A percentile compares a stretch with the other conserved stretches of the same genome.
phyloP scores from a whole-genome alignment of 202 grass and related monocot genomes.

The Schoenoplectus tabernaemontani region DNA sequence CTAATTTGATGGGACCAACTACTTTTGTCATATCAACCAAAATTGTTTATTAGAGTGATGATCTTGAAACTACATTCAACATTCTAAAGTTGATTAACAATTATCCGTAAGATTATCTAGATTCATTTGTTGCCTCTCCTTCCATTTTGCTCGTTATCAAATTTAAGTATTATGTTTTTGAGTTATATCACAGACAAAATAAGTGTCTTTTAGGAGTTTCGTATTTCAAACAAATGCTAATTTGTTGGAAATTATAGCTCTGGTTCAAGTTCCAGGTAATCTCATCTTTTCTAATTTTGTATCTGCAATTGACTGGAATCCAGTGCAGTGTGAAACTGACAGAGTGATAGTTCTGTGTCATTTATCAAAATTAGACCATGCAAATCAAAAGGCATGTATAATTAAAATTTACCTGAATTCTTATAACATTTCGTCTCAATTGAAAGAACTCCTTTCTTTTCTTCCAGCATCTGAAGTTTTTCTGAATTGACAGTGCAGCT shows the following conservation, averaged over 20 bases:
- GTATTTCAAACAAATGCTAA: background rate
- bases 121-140: background rate
- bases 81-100: background rate
- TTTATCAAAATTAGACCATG: background rate
- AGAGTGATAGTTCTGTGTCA: background rate
- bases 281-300: background rate
- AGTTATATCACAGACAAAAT: background rate
- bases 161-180: background rate
- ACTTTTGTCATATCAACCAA: background rate
- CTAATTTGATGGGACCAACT: background rate
- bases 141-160: background rate
- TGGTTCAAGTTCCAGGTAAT: background rate
- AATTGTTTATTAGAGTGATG: background rate
- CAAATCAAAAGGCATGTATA: slow-evolving; percentile 9
- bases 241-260: background rate
- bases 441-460: slow-evolving; percentile 50
- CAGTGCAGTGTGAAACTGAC: background rate
- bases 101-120: background rate
- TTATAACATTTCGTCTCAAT: slow-evolving; percentile 44
- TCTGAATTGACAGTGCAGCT: slow-evolving; percentile 89
- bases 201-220: background rate
- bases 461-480: slow-evolving; percentile 81
- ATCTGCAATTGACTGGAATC: background rate
- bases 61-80: background rate
- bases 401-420: slow-evolving; percentile 65